Conservation (phyloP, 495 filamentous ascomycete species). For the Penicillium daleae region DNA sequence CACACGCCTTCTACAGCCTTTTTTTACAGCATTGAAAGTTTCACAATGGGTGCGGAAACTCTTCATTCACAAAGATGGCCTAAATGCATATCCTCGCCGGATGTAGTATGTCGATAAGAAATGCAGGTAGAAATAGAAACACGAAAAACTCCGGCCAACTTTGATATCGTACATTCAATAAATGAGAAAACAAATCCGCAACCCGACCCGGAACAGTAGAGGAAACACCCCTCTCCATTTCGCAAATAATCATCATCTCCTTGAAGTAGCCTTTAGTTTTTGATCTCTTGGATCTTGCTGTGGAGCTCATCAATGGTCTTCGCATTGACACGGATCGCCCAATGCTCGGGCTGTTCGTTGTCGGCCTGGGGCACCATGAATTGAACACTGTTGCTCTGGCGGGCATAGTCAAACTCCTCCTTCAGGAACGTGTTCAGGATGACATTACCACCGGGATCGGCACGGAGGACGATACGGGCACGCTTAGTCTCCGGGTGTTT, state of each 20-base stretch:
- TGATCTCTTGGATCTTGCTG: conserved; percentile 25
- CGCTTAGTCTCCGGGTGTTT: conserved; percentile 65
- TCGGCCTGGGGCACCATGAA: conserved; percentile 56
- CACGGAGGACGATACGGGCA: conserved; percentile 67
- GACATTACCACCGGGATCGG: conserved; percentile 70
- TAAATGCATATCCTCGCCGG: conserved; percentile 1
- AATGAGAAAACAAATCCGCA: conserved; percentile 2
- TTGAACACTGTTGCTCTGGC: conserved; percentile 57
- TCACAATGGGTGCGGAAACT: not conserved
- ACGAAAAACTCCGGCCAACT: conserved; percentile 2
- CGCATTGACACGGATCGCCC: conserved; percentile 66
- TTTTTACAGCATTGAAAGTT: not conserved
- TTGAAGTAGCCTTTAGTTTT: conserved; percentile 18
- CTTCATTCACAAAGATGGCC: conserved; percentile 1
- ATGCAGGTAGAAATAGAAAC: not conserved
- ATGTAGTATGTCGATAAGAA: conserved; percentile 7
- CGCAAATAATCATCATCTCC: conserved; percentile 1
- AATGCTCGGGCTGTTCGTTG: conserved; percentile 57
- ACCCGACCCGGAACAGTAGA: not conserved
- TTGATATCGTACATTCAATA: conserved; percentile 15
- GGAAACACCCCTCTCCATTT: not conserved
- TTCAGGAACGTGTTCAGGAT: conserved; percentile 68
- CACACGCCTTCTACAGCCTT: not conserved
- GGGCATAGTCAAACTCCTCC: conserved; percentile 59
- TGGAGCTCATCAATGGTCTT: conserved; percentile 51